Evolutionary conservation across 805 yeast genomes (phyloP).

Genomic region (Starmerella cellae): DNA sequence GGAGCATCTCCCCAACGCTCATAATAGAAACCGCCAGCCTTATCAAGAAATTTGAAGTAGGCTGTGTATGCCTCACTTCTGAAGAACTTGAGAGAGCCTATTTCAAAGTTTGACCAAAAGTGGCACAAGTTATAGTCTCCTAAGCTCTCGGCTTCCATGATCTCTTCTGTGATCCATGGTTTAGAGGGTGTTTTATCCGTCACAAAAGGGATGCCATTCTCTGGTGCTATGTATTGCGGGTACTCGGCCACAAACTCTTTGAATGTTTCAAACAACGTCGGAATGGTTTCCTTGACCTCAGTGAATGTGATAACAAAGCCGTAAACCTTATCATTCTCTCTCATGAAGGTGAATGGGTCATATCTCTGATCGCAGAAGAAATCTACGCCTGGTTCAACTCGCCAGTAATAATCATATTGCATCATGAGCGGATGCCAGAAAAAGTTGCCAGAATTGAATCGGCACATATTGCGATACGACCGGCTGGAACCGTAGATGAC

Average conservation of each 20-base stretch:
- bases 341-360: constrained; percentile 75
- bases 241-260: constrained; percentile 49
- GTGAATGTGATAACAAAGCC: constrained; percentile 75
- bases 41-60: constrained; percentile 56
- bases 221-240: constrained; percentile 50
- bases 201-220: constrained; percentile 46
- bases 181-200: constrained; percentile 37
- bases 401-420: constrained; percentile 79
- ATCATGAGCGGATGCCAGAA: constrained; percentile 60
- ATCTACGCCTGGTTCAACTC: constrained; percentile 88
- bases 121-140: constrained; percentile 67
- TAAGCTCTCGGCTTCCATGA: constrained; percentile 25
- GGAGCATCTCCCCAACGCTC: constrained; percentile 98
- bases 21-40: constrained; percentile 70
- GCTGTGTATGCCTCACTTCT: constrained; percentile 52
- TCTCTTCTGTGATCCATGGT: constrained; percentile 12
- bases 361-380: constrained; percentile 59
- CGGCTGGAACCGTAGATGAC: constrained; percentile 53
- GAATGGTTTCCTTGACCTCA: constrained; percentile 75
- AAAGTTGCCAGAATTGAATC: constrained; percentile 85
- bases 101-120: constrained; percentile 78
- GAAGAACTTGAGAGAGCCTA: constrained; percentile 64
- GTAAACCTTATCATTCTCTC: constrained; percentile 62
- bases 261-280: constrained; percentile 65
- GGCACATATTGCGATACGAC: constrained; percentile 85